Conservation (phyloP, 2,329 filamentous ascomycete genomes). For the Ambrosiella xylebori region DNA sequence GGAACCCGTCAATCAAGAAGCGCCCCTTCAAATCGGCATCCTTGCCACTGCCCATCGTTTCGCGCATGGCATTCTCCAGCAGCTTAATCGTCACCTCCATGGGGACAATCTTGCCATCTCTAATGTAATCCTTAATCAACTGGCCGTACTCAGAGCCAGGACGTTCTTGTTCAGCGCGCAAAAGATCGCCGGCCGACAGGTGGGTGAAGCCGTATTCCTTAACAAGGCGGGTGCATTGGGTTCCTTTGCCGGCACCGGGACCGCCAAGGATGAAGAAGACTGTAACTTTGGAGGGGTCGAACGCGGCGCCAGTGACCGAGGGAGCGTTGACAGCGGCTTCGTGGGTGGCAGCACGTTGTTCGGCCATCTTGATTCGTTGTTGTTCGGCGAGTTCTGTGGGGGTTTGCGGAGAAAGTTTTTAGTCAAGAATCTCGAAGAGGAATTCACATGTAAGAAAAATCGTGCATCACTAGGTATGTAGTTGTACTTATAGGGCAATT, state of each 20-base stretch:
- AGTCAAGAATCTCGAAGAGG: background rate
- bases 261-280: conserved; percentile 94
- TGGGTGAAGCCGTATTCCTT: conserved; percentile 80
- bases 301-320: conserved; percentile 39
- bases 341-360: conserved; percentile 7
- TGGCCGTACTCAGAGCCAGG: conserved; percentile 76
- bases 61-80: conserved; percentile 82
- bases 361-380: conserved; percentile 9
- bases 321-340: background rate
- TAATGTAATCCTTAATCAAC: conserved; percentile 86
- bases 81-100: conserved; percentile 94
- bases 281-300: conserved; percentile 61
- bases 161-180: conserved; percentile 84
- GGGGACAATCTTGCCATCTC: conserved; percentile 88
- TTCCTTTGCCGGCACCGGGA: conserved; percentile 90
- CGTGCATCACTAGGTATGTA: too few relatives aligned
- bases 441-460: too few relatives aligned
- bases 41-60: conserved; percentile 31
- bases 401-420: background rate
- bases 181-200: conserved; percentile 79
- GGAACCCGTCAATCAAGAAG: conserved; percentile 74
- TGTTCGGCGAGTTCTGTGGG: conserved; percentile 8
- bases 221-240: conserved; percentile 81
- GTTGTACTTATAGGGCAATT: too few relatives aligned
- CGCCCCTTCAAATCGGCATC: conserved; percentile 35